Base-by-base conservation (phyloP, 164 flowering plant genomes). In the Pachysandra terminalis region DNA sequence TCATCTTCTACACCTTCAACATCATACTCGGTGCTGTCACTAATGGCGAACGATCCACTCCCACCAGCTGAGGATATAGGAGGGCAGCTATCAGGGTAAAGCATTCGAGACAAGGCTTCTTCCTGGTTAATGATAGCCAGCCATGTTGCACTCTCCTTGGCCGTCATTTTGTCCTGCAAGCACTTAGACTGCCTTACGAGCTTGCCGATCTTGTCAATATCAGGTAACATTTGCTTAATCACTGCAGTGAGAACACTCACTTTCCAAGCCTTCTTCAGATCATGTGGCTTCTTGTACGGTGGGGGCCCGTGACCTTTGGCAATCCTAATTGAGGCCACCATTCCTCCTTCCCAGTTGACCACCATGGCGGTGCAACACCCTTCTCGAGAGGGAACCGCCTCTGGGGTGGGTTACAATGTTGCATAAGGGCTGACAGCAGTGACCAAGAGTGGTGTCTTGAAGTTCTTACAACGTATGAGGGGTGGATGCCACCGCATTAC, bases 281-380 rank as follows among this genome's bases (percentile, higher is more conserved):
- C 87, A 71, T 84, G 88, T n/a, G 88, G 88, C 71, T 84, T 84
- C 78, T 81, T 84, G 73, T 84, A 84, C 23, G 87, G 87, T 4
- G 84, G 85, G 19, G 88, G 77, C 0, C 84, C 84, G 64, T 82
- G 85, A 60, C 85, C 66, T 78, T 78, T 0, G 82, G 82, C 71
- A 81, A 69, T 27, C 82, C 84, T 63, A 84, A 59, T 19, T 82
- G 84, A 32, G 74, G 78, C 85, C 85, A 84, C 85, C 85, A 84
- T 8, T 82, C 88, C 68, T 84, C 88, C 0, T 63, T 69, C 26
- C 88, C 88, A 16, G 68, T 65, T 14, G 88, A 86, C 88, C 88
- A 84, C 88, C 88, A 84, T 22, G 88, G 88, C 0, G 88, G 88
- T 9, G 88, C 59, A 51, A 84, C 77, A 23, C 85, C 85, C 37